These are phyloP conservation scores for Sporobolomyces pararoseus DNA, from an alignment of 768 basidiomycete genomes.

Conservation along the genomic window DNA sequence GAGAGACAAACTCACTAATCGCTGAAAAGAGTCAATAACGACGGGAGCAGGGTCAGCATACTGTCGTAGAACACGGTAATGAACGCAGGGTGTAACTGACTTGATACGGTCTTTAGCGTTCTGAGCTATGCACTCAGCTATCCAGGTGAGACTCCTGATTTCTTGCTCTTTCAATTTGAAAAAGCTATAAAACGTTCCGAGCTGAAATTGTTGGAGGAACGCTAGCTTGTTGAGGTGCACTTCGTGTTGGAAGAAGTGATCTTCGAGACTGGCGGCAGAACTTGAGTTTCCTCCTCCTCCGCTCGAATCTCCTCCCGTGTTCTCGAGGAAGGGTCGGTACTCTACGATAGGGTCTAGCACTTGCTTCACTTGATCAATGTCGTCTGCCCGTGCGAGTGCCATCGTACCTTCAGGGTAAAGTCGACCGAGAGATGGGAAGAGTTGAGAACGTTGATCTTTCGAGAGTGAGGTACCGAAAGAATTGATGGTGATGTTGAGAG, in stretches of 20 bases:
- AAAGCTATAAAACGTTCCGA: slow-evolving; percentile 75
- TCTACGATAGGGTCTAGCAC: slow-evolving; percentile 84
- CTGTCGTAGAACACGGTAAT: not conserved
- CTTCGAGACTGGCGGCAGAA: slow-evolving; percentile 66
- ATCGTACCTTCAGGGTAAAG: slow-evolving; percentile 96
- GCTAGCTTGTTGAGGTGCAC: slow-evolving; percentile 89
- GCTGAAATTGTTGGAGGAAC: slow-evolving; percentile 87
- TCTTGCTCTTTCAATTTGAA: slow-evolving; percentile 59
- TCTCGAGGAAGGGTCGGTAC: slow-evolving; percentile 84
- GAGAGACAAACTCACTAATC: slow-evolving; percentile 21
- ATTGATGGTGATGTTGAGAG: slow-evolving; percentile 98
- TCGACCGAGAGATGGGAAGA: slow-evolving; percentile 90
- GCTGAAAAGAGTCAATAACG: not conserved
- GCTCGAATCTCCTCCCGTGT: slow-evolving; percentile 50
- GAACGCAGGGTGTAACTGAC: not conserved
- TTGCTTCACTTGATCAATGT: slow-evolving; percentile 82
- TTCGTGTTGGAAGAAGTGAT: slow-evolving; percentile 87
- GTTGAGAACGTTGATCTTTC: slow-evolving; percentile 88
- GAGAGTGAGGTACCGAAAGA: slow-evolving; percentile 91
- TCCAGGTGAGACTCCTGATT: slow-evolving; percentile 52
- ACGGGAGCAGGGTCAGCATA: not conserved
- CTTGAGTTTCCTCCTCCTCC: slow-evolving; percentile 44
- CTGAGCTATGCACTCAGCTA: slow-evolving; percentile 86
- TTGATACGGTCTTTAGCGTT: slow-evolving; percentile 61
- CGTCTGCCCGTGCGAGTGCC: slow-evolving; percentile 85